Evolutionary conservation across 495 filamentous ascomycete species (phyloP).

Genomic region (Aspergillus hancockii): DNA sequence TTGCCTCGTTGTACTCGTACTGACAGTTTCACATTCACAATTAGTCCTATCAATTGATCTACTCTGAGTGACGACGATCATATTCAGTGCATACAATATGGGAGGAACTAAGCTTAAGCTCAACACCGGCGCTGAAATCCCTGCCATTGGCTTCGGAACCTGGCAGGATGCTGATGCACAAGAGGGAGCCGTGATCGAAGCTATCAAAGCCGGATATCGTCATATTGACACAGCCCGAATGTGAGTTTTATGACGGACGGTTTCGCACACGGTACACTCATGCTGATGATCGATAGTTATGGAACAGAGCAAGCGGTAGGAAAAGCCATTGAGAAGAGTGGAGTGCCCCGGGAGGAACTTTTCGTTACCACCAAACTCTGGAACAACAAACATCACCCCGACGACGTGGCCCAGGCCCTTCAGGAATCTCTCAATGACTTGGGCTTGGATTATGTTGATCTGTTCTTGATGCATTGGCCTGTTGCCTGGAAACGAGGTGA

Average conservation of each 20-base stretch:
- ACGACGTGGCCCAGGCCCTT: conserved; percentile 59
- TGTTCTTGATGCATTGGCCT: conserved; percentile 73
- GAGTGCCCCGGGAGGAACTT: conserved; percentile 58
- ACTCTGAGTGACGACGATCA: neutral
- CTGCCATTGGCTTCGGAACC: conserved; percentile 49
- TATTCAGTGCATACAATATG: conserved; percentile 3
- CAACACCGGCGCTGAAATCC: conserved; percentile 54
- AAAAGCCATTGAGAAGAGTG: conserved; percentile 55
- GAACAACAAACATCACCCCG: conserved; percentile 66
- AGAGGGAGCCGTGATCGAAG: conserved; percentile 46
- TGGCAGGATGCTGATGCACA: conserved; percentile 52
- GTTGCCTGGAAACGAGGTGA: conserved; percentile 48
- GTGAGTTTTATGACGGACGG: conserved; percentile 29
- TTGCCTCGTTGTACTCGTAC: neutral
- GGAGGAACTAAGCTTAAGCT: conserved; percentile 42
- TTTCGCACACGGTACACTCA: neutral
- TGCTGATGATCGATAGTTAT: conserved; percentile 38
- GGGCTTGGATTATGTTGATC: conserved; percentile 65
- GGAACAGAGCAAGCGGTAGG: conserved; percentile 55
- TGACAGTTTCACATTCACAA: neutral
- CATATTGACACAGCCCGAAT: conserved; percentile 62
- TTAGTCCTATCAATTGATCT: neutral
- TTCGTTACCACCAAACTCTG: conserved; percentile 74
- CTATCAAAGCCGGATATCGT: conserved; percentile 57
- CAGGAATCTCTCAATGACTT: conserved; percentile 62